Evolutionary conservation across 805 yeast genomes (phyloP).

Genomic region (Suhomyces pyralidae): DNA sequence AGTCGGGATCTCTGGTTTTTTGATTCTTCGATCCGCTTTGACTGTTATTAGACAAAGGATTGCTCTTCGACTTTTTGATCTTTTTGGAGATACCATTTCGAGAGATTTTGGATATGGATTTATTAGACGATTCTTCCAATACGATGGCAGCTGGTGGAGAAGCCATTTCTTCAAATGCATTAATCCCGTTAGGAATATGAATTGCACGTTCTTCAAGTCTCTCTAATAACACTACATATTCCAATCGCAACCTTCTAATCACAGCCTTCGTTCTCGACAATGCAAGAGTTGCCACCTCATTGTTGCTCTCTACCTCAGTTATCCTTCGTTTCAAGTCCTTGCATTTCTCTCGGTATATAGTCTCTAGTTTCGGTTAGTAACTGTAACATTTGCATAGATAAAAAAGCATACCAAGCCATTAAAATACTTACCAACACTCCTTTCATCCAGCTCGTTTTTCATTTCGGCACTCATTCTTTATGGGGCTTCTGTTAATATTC

Average conservation of each 20-base stretch:
- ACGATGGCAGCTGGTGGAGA: slow-evolving; percentile 40
- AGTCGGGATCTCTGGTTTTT: slow-evolving; percentile 69
- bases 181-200: slow-evolving; percentile 23
- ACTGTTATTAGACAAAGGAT: slow-evolving; percentile 20
- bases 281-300: slow-evolving; percentile 72
- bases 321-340: slow-evolving; percentile 67
- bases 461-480: background rate
- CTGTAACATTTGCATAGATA: background rate
- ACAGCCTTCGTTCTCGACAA: slow-evolving; percentile 73
- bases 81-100: slow-evolving; percentile 14
- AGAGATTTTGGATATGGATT: slow-evolving; percentile 16
- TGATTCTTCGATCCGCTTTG: slow-evolving; percentile 21
- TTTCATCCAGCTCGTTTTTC: background rate
- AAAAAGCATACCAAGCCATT: background rate
- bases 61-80: slow-evolving; percentile 16
- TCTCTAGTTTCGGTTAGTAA: slow-evolving; percentile 20
- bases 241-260: slow-evolving; percentile 75
- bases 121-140: slow-evolving; percentile 28
- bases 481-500: background rate
- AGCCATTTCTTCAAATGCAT: slow-evolving; percentile 33
- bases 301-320: slow-evolving; percentile 68
- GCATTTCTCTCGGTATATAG: slow-evolving; percentile 60
- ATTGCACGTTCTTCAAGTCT: slow-evolving; percentile 61
- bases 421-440: background rate
- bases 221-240: slow-evolving; percentile 77